Evolutionary conservation across 768 basidiomycete genomes (phyloP).

Genomic region (Sarcodon aspratus): DNA sequence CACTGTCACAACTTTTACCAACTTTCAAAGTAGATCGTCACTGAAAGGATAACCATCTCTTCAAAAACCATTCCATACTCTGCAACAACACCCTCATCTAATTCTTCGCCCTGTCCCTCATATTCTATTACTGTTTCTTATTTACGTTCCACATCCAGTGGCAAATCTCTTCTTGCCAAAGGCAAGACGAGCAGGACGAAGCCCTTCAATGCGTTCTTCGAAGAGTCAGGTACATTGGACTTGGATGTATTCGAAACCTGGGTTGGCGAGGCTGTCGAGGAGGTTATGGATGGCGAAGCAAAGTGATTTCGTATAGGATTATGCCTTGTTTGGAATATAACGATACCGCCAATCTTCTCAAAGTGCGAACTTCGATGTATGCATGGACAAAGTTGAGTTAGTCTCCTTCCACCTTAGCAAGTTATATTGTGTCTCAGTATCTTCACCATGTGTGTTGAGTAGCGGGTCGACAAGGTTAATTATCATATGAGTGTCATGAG

Average conservation of each 20-base stretch:
- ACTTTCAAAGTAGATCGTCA: slow-evolving; percentile 55
- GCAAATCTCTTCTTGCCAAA: slow-evolving; percentile 74
- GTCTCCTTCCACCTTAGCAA: too few species aligned
- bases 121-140: slow-evolving; percentile 62
- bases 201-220: slow-evolving; percentile 68
- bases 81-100: slow-evolving; percentile 26
- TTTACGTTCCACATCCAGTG: slow-evolving; percentile 71
- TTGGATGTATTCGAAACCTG: slow-evolving; percentile 67
- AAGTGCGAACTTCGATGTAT: too few species aligned
- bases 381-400: too few species aligned
- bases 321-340: background rate
- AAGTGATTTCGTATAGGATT: slow-evolving; percentile 4
- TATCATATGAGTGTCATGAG: too few species aligned
- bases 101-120: slow-evolving; percentile 24
- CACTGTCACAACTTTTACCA: background rate
- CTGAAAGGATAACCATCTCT: slow-evolving; percentile 75
- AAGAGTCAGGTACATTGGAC: slow-evolving; percentile 69
- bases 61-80: slow-evolving; percentile 53
- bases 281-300: slow-evolving; percentile 59
- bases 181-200: slow-evolving; percentile 46
- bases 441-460: too few species aligned
- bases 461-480: too few species aligned
- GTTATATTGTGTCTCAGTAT: too few species aligned
- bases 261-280: slow-evolving; percentile 65
- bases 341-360: too few species aligned